Conservation (phyloP, 202 grass and related monocot genomes). For the Saccharum hybrid region DNA sequence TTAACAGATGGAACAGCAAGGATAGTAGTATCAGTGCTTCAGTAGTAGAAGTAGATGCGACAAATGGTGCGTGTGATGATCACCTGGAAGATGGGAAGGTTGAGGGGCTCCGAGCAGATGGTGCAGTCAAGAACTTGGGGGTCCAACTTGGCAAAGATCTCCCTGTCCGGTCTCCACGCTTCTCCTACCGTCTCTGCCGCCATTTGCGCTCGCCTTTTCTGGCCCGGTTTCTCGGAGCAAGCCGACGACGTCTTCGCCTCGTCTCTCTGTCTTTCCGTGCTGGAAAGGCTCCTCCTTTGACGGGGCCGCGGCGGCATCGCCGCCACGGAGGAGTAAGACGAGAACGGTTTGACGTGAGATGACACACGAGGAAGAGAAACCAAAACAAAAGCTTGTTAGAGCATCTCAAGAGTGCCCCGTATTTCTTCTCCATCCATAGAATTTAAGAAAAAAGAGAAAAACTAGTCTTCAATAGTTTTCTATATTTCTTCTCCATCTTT, state of each 20-base stretch:
- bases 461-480: too few species aligned
- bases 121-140: neutral
- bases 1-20: too few species aligned
- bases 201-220: neutral
- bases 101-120: constrained; percentile 8
- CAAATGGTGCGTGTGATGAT: neutral
- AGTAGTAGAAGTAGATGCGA: neutral
- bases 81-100: constrained; percentile 25
- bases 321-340: too few species aligned
- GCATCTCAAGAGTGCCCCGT: too few species aligned
- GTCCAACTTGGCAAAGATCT: constrained; percentile 17
- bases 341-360: too few species aligned
- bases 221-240: neutral
- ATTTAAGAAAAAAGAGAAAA: too few species aligned
- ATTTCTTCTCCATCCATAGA: too few species aligned
- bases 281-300: neutral
- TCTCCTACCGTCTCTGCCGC: neutral
- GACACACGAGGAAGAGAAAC: too few species aligned
- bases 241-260: too few species aligned
- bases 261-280: neutral
- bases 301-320: neutral
- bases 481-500: too few species aligned
- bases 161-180: neutral
- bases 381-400: too few species aligned
- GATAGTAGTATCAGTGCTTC: too few species aligned